Percentiles rank a stretch among this genome's conserved stretches.
Evolutionary conservation across 1,139 yeast genomes (phyloP).

Genomic region (Suhomyces yuchorum): DNA sequence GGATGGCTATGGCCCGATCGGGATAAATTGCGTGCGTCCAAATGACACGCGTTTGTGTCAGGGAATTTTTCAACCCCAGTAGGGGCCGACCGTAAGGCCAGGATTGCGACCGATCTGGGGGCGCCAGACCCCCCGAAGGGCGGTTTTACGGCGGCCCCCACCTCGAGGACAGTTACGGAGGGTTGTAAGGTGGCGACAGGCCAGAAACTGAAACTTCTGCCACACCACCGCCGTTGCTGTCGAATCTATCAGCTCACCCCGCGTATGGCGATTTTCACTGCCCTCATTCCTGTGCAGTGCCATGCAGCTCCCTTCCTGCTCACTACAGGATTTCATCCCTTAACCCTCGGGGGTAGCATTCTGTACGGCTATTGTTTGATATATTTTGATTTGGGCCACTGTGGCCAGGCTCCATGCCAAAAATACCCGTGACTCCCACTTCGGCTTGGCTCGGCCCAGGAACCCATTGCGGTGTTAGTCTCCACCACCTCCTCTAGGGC

Average conservation of each 20-base stretch:
- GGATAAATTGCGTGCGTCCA: conserved; percentile 12
- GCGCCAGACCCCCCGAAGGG: not conserved
- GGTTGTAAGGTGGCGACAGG: not conserved
- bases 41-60: conserved; percentile 14
- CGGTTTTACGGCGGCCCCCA: not conserved
- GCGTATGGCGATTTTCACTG: not conserved
- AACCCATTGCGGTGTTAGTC: no score
- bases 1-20: conserved; percentile 6
- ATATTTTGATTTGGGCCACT: conserved; percentile 1
- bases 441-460: not conserved
- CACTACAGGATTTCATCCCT: not conserved
- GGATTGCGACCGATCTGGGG: not conserved
- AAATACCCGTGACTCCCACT: not conserved
- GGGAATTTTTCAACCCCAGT: conserved; percentile 2
- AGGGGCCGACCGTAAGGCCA: no score
- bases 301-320: conserved; percentile 3
- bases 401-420: not conserved
- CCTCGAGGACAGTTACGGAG: not conserved
- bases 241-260: not conserved
- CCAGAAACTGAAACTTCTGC: not conserved
- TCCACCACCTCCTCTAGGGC: no score
- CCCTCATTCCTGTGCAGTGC: not conserved
- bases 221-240: not conserved
- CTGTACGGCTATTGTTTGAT: conserved; percentile 2
- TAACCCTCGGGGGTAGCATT: not conserved